Base-by-base conservation (phyloP, 1,284 basidiomycete genomes). In the Pascua guehoae region DNA sequence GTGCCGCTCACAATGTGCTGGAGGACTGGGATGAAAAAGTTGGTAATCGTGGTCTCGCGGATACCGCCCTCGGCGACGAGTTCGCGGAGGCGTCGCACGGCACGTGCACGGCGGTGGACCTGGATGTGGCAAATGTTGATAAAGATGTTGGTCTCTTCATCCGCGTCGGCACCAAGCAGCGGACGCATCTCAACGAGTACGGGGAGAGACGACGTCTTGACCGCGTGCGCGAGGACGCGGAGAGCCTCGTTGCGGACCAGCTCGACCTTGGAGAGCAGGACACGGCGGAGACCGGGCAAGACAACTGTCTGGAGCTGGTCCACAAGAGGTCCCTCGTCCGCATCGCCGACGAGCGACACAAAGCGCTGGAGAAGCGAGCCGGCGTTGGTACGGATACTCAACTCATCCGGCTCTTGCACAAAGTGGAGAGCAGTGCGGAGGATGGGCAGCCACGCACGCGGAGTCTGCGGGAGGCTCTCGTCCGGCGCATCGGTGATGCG, bases 91-190 rank as follows among this genome's bases (percentile, higher is more conserved):
- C 94, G 84, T 37, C 88, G 85, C 40, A 98, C 81, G 0, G 96
- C 95, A 62, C 96, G 82, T 1, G 87, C 86, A 17, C 95, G 86
- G 57, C 95, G 87, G 74, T 98, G 95, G 5, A 89, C 79, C 77
- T 98, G 96, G 52, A 98, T 86, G 74, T 99, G 96, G 63, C 89
- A 85, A 51, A 98, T 85, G 75, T 99, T 98, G 80, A 88, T 87
- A 82, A 99, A 98, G 79, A 98, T 95, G 72, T 88, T 94, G 36
- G 91, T 93, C 74, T 98, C 96, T 48, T 91, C 88, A 32, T 32
- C 24, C 24, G 24, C 24, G 69, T 98, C 95, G 15, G 83, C 86
- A 5, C 89, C 90, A n/a, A 97, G 82, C 11, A 98, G 79, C 11
- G 86, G 82, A 8, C 79, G 83, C 85, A 97, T 87, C 69, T 97